phyloP scores from a whole-genome alignment of 176 grass and related monocot genomes.

The Oryza rufipogon region DNA sequence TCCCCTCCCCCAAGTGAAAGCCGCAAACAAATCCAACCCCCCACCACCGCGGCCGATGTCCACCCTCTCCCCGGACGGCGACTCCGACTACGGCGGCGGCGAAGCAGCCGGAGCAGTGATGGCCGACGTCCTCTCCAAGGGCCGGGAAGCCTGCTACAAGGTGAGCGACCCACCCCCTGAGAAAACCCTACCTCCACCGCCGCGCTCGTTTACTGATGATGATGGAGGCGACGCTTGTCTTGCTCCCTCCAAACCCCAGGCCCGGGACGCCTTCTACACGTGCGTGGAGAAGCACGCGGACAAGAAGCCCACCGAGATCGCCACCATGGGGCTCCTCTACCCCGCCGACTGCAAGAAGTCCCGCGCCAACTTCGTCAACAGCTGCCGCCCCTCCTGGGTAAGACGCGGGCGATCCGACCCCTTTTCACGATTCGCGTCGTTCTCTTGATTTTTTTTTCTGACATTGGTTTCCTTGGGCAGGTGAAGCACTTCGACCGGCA shows the following conservation, averaged over 20 bases:
- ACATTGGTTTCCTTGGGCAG: conserved; percentile 41
- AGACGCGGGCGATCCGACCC: not conserved
- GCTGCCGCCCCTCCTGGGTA: conserved; percentile 85
- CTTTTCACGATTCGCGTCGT: not conserved
- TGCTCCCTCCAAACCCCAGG: conserved; percentile 36
- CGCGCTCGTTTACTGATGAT: not conserved
- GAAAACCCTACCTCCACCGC: not conserved
- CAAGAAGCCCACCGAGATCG: conserved; percentile 89
- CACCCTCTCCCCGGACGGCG: not conserved
- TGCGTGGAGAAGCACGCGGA: conserved; percentile 83
- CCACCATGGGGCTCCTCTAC: conserved; percentile 81
- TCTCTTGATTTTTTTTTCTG: not conserved
- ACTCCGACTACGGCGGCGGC: conserved; percentile 12
- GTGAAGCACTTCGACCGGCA: conserved; percentile 95
- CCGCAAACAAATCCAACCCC: conserved; percentile 37
- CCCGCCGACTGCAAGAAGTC: conserved; percentile 75
- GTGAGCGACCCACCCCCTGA: conserved; percentile 12
- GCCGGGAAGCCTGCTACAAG: conserved; percentile 85
- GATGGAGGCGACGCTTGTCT: conserved; percentile 9
- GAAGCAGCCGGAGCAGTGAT: conserved; percentile 43
- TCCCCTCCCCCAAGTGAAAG: conserved; percentile 32
- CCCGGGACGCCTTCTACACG: conserved; percentile 82
- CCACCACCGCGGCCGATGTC: conserved; percentile 34
- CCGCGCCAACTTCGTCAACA: conserved; percentile 67
- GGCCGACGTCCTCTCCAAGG: conserved; percentile 82